Evolutionary conservation across 2,329 filamentous ascomycete species (phyloP).

Genomic region (Exophiala calicioides): DNA sequence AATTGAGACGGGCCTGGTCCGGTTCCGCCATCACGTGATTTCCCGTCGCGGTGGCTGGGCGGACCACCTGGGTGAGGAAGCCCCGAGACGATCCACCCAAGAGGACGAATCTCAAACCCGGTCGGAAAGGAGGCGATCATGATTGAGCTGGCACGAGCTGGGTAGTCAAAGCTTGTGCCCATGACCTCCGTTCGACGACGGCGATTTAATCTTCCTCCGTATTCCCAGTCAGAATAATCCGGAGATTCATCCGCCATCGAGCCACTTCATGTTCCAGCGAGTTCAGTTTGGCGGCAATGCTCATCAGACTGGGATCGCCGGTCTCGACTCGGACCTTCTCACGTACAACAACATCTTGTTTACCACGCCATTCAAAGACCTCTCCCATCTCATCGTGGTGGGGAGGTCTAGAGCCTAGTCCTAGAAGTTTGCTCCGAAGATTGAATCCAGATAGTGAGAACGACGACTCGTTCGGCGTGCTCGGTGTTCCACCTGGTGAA

Average conservation of each 20-base stretch:
- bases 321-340: conserved; percentile 89
- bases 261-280: conserved; percentile 73
- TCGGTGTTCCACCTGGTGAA: conserved; percentile 56
- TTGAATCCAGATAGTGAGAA: conserved; percentile 62
- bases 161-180: too few relatives aligned
- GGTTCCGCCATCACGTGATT: too few relatives aligned
- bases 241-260: conserved; percentile 69
- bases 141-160: too few relatives aligned
- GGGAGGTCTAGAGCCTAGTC: conserved; percentile 48
- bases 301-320: conserved; percentile 82
- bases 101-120: not conserved
- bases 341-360: conserved; percentile 75
- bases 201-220: conserved; percentile 25
- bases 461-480: conserved; percentile 66
- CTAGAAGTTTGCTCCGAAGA: conserved; percentile 58
- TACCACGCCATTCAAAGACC: conserved; percentile 65
- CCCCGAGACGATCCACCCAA: conserved; percentile 1
- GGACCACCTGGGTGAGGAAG: too few relatives aligned
- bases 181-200: too few relatives aligned
- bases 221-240: conserved; percentile 71
- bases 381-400: conserved; percentile 80
- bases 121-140: not conserved
- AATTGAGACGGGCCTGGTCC: too few relatives aligned
- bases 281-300: conserved; percentile 77
- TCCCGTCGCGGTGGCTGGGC: too few relatives aligned